Evolutionary conservation across 345 rosid species (phyloP).

Genomic region (Brassica napus): DNA sequence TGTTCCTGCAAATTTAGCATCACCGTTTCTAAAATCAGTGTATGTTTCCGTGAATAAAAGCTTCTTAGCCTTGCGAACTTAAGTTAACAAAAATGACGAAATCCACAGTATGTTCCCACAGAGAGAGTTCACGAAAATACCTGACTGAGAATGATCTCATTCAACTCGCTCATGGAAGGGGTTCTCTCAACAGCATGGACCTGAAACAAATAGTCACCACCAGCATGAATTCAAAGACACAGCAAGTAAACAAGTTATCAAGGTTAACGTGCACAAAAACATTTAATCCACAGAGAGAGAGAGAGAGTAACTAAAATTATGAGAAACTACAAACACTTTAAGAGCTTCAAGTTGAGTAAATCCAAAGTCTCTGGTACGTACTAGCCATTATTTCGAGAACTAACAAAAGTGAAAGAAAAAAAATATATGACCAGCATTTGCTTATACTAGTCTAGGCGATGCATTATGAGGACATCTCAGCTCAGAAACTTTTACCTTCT

Average conservation of each 20-base stretch:
- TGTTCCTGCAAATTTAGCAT: slow-evolving; percentile 68
- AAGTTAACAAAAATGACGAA: slow-evolving; percentile 14
- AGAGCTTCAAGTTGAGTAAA: neutral
- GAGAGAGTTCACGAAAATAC: slow-evolving; percentile 41
- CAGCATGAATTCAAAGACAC: neutral
- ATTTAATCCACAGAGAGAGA: neutral
- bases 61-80: neutral
- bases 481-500: neutral
- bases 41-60: neutral
- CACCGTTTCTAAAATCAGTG: slow-evolving; percentile 21
- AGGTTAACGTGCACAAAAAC: neutral
- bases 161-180: slow-evolving; percentile 96
- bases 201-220: slow-evolving; percentile 45
- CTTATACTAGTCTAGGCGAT: slow-evolving; percentile 3
- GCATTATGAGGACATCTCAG: neutral
- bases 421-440: neutral
- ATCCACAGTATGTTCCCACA: neutral
- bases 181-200: slow-evolving; percentile 88
- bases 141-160: slow-evolving; percentile 89
- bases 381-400: neutral
- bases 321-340: neutral
- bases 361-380: neutral
- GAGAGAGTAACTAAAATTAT: neutral
- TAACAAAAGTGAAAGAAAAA: neutral
- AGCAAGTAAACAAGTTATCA: neutral